These are phyloP conservation scores for Talaromyces stipitatus DNA, from an alignment of 495 filamentous ascomycete species.

Conservation along the genomic window DNA sequence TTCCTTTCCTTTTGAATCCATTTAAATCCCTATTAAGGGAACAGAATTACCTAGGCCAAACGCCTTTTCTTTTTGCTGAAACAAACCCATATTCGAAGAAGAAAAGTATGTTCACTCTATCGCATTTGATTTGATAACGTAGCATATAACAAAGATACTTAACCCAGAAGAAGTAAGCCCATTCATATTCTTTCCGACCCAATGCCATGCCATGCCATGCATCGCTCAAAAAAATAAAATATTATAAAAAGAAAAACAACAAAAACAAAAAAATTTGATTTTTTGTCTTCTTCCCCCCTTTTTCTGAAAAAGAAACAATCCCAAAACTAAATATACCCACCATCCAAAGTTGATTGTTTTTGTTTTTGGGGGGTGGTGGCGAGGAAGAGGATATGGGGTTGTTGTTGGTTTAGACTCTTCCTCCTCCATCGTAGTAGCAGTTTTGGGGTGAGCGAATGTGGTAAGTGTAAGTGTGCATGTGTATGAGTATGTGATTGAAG, in stretches of 20 bases:
- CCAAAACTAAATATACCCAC: not conserved
- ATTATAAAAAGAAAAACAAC: not conserved
- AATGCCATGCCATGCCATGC: conserved; percentile 8
- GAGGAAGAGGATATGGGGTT: too few relatives aligned
- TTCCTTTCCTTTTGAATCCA: not conserved
- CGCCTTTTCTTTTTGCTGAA: not conserved
- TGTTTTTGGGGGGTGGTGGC: too few relatives aligned
- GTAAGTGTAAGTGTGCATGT: not conserved
- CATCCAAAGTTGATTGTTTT: not conserved
- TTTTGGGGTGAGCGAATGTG: not conserved
- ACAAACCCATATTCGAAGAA: too few relatives aligned
- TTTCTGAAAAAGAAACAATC: not conserved
- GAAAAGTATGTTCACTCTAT: conserved; percentile 1
- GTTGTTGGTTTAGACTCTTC: not conserved
- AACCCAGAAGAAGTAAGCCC: not conserved
- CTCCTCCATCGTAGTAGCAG: not conserved
- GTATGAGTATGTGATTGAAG: not conserved
- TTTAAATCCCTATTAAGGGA: too few relatives aligned
- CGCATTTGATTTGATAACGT: not conserved
- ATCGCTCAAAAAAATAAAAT: conserved; percentile 6
- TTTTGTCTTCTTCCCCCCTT: not conserved
- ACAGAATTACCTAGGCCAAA: too few relatives aligned
- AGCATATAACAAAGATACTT: not conserved
- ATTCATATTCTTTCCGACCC: conserved; percentile 6
- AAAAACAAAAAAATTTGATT: not conserved